phyloP scores from a whole-genome alignment of 176 grass and related monocot species.

The Coix lacrymajobi region DNA sequence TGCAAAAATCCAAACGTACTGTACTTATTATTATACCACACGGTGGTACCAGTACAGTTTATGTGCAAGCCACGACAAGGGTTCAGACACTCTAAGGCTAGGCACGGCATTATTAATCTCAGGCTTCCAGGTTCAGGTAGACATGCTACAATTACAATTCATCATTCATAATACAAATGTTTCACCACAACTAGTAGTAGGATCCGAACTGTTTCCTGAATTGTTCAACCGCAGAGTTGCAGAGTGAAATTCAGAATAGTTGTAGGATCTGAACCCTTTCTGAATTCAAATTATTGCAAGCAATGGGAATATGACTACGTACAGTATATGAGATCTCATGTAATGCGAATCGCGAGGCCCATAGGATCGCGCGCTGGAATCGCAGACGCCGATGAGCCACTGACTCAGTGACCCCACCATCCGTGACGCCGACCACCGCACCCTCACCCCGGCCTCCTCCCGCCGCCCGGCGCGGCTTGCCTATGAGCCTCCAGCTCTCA shows the following conservation, averaged over 20 bases:
- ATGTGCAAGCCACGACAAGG: neutral
- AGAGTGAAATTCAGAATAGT: neutral
- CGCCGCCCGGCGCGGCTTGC: neutral
- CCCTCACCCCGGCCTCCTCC: neutral
- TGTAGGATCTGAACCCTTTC: neutral
- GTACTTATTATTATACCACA: too few species aligned
- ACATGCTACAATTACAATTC: too few species aligned
- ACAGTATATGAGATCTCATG: too few species aligned
- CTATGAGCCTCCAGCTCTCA: neutral
- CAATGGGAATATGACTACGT: too few species aligned
- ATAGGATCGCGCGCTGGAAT: neutral
- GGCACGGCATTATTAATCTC: too few species aligned
- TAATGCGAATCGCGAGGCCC: neutral
- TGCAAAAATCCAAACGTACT: neutral
- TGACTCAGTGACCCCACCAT: neutral
- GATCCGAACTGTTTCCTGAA: neutral
- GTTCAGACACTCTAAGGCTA: too few species aligned
- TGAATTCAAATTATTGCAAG: neutral
- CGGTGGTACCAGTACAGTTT: too few species aligned
- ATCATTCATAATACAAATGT: too few species aligned
- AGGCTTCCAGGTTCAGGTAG: too few species aligned
- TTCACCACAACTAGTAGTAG: neutral
- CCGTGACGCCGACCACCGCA: neutral
- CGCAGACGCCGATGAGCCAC: neutral
- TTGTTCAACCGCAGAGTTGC: neutral